Conservation (phyloP, 31 red algal genomes). For the Endocladia muricata region DNA sequence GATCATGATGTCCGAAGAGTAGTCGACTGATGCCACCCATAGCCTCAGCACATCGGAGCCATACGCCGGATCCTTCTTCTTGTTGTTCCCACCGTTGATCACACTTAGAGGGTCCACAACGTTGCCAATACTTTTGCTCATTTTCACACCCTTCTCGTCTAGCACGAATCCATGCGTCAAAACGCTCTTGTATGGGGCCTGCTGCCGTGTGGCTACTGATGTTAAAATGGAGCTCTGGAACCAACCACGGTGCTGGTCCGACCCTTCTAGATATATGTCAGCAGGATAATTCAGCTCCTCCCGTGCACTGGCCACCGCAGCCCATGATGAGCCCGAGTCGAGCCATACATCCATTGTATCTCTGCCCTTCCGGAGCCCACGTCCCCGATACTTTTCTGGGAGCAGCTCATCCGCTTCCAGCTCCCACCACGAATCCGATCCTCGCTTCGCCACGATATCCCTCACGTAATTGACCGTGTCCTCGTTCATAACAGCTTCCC, state of each 20-base stretch:
- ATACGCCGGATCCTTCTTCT: constrained; percentile 83
- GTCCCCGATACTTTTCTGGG: constrained; percentile 64
- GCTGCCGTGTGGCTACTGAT: constrained; percentile 77
- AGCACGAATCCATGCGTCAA: constrained; percentile 98
- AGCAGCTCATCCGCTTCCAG: constrained; percentile 79
- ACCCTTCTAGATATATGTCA: constrained; percentile 97
- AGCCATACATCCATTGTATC: constrained; percentile 99
- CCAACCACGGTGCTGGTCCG: constrained; percentile 99
- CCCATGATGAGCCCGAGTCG: constrained; percentile 98
- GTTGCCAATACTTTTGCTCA: constrained; percentile 97
- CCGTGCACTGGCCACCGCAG: constrained; percentile 49
- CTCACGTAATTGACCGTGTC: constrained; percentile 81
- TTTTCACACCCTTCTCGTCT: constrained; percentile 97
- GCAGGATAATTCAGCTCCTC: constrained; percentile 54
- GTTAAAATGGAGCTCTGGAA: constrained; percentile 97
- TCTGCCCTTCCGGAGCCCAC: constrained; percentile 69
- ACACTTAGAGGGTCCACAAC: constrained; percentile 89
- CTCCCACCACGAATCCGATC: constrained; percentile 95
- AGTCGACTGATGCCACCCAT: constrained; percentile 96
- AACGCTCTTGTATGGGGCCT: constrained; percentile 88
- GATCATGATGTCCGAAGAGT: constrained; percentile 88
- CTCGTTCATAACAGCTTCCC: constrained; percentile 63
- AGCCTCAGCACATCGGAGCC: constrained; percentile 93
- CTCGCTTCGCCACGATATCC: constrained; percentile 55
- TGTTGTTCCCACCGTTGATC: constrained; percentile 90